Conservation (phyloP, 139 green algal species). For the Coelastrella sp. region DNA sequence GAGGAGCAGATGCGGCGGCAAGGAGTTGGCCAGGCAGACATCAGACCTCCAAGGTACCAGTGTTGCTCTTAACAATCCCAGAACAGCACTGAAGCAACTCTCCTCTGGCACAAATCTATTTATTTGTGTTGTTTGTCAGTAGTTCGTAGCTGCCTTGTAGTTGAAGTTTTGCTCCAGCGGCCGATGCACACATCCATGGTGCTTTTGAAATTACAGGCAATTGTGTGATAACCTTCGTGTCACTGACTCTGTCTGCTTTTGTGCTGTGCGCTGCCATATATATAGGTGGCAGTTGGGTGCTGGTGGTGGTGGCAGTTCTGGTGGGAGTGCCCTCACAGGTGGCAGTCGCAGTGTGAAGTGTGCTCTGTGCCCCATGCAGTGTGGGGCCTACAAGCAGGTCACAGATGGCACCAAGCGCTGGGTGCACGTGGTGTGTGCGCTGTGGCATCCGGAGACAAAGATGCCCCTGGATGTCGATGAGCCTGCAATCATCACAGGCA, state of each 20-base stretch:
- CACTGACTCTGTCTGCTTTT: no score
- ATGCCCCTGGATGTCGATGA: slow-evolving; percentile 34
- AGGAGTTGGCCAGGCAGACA: slow-evolving; percentile 68
- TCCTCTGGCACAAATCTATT: no score
- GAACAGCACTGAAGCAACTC: no score
- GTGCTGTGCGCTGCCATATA: background rate
- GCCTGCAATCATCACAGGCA: slow-evolving; percentile 29
- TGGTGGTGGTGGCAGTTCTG: no score
- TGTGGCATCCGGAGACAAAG: slow-evolving; percentile 70
- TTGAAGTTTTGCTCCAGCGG: no score
- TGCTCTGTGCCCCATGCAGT: slow-evolving; percentile 84
- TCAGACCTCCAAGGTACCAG: slow-evolving; percentile 80
- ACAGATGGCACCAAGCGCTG: slow-evolving; percentile 64
- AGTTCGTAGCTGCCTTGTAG: no score
- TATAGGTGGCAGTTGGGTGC: slow-evolving; percentile 40
- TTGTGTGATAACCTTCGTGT: no score
- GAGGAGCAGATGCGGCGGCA: slow-evolving; percentile 66
- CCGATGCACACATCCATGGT: no score
- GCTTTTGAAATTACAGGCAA: background rate
- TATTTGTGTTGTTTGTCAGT: no score
- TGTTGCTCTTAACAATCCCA: no score
- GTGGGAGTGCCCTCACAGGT: slow-evolving; percentile 58
- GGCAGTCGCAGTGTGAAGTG: slow-evolving; percentile 73
- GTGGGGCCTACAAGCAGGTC: slow-evolving; percentile 85
- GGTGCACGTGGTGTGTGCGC: slow-evolving; percentile 81